Conservation (phyloP, 345 rosid species). For the Bruguiera parviflora region DNA sequence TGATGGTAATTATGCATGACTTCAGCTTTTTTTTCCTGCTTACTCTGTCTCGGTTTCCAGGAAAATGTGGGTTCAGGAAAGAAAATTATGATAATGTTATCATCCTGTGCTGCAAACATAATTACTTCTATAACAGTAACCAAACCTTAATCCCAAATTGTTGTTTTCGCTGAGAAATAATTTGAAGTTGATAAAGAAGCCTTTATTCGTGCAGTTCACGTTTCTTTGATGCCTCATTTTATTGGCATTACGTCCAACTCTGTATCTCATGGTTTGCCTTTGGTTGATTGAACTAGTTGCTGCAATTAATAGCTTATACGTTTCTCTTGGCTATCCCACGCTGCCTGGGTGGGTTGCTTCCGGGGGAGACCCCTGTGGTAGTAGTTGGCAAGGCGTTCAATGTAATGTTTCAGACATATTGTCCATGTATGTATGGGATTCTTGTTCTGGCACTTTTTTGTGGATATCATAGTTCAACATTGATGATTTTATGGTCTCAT, state of each 20-base stretch:
- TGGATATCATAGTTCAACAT: background rate
- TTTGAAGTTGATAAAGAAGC: background rate
- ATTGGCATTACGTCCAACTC: background rate
- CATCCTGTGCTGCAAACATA: background rate
- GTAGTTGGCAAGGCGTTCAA: constrained; percentile 83
- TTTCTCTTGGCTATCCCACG: constrained; percentile 66
- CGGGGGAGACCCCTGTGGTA: constrained; percentile 95
- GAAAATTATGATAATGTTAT: background rate
- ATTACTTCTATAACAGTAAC: background rate
- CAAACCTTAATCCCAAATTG: background rate
- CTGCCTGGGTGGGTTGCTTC: constrained; percentile 94
- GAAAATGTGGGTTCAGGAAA: constrained; percentile 5
- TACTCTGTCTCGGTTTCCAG: background rate
- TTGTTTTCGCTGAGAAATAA: too few relatives aligned
- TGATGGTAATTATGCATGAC: constrained; percentile 56
- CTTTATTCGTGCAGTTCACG: background rate
- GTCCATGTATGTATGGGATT: constrained; percentile 65
- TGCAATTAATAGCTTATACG: constrained; percentile 69
- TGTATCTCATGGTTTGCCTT: constrained; percentile 32
- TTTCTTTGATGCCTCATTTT: background rate
- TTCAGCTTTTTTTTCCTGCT: background rate
- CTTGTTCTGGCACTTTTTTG: background rate
- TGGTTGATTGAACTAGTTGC: constrained; percentile 59
- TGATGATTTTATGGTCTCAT: background rate
- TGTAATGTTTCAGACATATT: constrained; percentile 59